Evolutionary conservation across 768 basidiomycete genomes (phyloP).

Genomic region (Mycena pura): DNA sequence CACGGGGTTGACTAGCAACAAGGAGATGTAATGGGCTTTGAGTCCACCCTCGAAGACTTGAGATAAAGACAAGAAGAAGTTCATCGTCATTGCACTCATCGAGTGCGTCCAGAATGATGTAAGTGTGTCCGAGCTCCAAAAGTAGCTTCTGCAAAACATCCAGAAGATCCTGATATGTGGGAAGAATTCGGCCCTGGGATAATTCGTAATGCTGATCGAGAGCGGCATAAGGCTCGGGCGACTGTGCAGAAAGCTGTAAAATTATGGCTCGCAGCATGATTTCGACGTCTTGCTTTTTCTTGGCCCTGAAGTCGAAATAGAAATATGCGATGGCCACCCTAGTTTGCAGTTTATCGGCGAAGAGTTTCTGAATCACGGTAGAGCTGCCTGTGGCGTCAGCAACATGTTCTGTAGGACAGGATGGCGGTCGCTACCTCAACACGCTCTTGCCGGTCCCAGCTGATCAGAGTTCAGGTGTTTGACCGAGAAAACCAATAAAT

Average conservation of each 20-base stretch:
- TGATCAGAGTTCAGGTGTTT: background rate
- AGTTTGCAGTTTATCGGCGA: background rate
- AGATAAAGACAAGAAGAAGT: background rate
- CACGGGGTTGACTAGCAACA: background rate
- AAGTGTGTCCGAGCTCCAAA: background rate
- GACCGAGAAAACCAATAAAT: background rate
- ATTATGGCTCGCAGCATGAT: slow-evolving; percentile 8
- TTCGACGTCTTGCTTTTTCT: slow-evolving; percentile 13
- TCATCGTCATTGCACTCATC: background rate
- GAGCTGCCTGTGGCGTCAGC: too few species aligned
- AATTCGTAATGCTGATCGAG: background rate
- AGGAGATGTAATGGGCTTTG: background rate
- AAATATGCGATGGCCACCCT: slow-evolving; percentile 23
- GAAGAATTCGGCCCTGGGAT: background rate
- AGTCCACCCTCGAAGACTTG: background rate
- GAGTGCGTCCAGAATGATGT: slow-evolving; percentile 6
- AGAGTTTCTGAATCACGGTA: background rate
- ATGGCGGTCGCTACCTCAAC: background rate
- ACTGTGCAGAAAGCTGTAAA: background rate
- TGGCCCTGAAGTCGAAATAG: slow-evolving; percentile 31
- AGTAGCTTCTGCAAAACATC: background rate
- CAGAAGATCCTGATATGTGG: background rate
- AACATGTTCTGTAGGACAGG: too few species aligned
- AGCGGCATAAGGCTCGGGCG: background rate
- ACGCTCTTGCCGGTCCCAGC: background rate